Evolutionary conservation across 306 rosid species (phyloP), one percentile per base, ranked within the genome.

Genomic region (Acacia acuminata): DNA sequence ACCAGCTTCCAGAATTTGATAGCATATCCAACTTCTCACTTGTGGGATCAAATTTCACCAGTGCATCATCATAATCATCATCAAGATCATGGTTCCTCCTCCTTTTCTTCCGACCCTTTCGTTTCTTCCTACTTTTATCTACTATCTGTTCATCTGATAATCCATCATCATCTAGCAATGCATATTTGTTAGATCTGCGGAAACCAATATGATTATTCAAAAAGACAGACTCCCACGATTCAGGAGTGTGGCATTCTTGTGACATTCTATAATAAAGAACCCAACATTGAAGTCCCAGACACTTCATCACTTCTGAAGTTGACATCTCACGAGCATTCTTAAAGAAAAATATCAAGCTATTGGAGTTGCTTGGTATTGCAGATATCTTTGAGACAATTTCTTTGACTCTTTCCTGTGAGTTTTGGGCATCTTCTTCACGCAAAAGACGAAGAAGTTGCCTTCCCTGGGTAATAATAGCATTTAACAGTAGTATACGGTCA

Each of bases 201-300:
- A 91, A 95, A 79, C 91, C 83, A 69, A 93, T 92, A 79, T 77
- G 88, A 84, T 95, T 95, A 56, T 84, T 74, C 78, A 10, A 15
- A 82, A 95, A 92, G 47, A 93, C 85, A 66, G 91, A 88, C 81
- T 92, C 97, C 99, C 99, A 95, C 13, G 85, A 87, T 64, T 88
- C 87, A 4, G 78, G 84, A 56, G 27, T 56, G 20, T n/a, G 63
- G 63, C 90, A 92, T 77, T 90, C 91, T 75, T 81, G 90, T 17
- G 94, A 89, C 89, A 93, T 40, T 87, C 87, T 86, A 73, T 80
- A 90, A 77, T 87, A 91, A 76, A 93, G 68, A 85, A 88, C 87
- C 97, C 98, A 95, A 45, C 97, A 90, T 85, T 90, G 94, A 87
- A 95, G 92, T 71, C 93, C 98, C 75, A 95, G 88, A 86, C 76